Evolutionary conservation across 2,329 filamentous ascomycete species (phyloP).

Genomic region (Cladophialophora immunda): DNA sequence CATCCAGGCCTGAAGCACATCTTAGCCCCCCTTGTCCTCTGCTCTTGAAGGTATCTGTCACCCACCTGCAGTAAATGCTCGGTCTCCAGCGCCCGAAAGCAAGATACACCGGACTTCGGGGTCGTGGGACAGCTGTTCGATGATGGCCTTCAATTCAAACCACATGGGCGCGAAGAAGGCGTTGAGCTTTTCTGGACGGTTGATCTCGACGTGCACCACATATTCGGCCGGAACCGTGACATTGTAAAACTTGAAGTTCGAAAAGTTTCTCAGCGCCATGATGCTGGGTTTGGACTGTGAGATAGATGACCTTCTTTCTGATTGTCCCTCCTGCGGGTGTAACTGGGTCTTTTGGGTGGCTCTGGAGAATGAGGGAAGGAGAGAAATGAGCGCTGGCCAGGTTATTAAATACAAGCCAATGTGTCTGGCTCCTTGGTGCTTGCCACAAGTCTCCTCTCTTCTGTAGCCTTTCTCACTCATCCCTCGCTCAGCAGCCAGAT

Average conservation of each 20-base stretch:
- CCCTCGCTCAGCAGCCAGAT: not conserved
- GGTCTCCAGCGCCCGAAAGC: conserved; percentile 80
- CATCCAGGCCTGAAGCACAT: conserved; percentile 73
- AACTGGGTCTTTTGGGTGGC: not conserved
- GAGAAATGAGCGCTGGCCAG: not conserved
- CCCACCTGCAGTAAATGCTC: conserved; percentile 73
- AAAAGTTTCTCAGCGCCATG: conserved; percentile 24
- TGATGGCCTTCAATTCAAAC: conserved; percentile 78
- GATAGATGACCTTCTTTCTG: not conserved
- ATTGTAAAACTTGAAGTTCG: conserved; percentile 69
- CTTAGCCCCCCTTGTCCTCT: not conserved
- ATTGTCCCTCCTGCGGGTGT: not conserved
- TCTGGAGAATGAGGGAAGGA: not conserved
- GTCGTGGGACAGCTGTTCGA: conserved; percentile 75
- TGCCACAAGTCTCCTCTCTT: not conserved
- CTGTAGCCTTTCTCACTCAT: not conserved
- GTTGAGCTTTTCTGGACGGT: conserved; percentile 86
- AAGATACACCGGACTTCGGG: conserved; percentile 78
- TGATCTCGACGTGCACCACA: conserved; percentile 92
- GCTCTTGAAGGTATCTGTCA: not conserved
- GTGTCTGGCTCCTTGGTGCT: not conserved
- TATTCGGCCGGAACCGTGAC: conserved; percentile 75
- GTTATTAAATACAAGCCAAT: not conserved
- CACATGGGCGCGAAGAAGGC: conserved; percentile 86
- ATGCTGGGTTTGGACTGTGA: not conserved